These are phyloP conservation scores for Conidiobolus incongruus DNA, from an alignment of 371 early-diverging fungal genomes.

Conservation along the genomic window DNA sequence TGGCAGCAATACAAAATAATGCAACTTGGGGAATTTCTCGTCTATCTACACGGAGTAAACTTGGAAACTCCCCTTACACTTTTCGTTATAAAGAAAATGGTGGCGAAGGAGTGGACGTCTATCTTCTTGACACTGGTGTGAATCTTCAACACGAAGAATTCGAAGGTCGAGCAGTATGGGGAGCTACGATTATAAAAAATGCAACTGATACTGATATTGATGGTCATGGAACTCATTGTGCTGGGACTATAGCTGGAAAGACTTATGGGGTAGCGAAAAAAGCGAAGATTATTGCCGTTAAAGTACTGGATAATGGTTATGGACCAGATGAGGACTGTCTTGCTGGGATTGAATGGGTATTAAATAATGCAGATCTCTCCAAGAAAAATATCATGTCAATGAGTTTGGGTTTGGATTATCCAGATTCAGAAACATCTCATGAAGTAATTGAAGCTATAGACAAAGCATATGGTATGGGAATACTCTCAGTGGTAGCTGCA, in stretches of 20 bases:
- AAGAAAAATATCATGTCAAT: too few relatives aligned
- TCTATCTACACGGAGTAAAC: too few relatives aligned
- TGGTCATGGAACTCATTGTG: conserved; percentile 51
- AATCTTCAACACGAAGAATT: conserved; percentile 32
- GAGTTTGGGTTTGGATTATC: conserved; percentile 61
- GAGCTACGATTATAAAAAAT: conserved; percentile 17
- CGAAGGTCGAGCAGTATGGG: conserved; percentile 35
- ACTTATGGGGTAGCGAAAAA: conserved; percentile 76
- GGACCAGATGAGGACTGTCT: conserved; percentile 42
- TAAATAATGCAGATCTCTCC: conserved; percentile 11
- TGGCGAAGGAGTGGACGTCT: conserved; percentile 21
- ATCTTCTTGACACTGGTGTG: conserved; percentile 38
- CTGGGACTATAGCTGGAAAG: conserved; percentile 43
- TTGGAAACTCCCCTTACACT: too few relatives aligned
- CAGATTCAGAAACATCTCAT: conserved; percentile 34
- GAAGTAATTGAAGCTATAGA: conserved; percentile 42
- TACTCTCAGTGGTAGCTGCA: conserved; percentile 10
- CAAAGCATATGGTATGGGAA: conserved; percentile 14
- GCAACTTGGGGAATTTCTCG: too few relatives aligned
- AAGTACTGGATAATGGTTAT: conserved; percentile 51
- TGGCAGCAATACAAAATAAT: too few relatives aligned
- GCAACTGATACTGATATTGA: conserved; percentile 22
- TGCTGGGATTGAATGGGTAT: conserved; percentile 48
- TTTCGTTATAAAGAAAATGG: conserved; percentile 10
- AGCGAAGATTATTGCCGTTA: conserved; percentile 53